A percentile compares a stretch with the other conserved stretches of the same genome.
Evolutionary conservation across 148 eudicot species (phyloP).

Genomic region (Pouteria glomerata): DNA sequence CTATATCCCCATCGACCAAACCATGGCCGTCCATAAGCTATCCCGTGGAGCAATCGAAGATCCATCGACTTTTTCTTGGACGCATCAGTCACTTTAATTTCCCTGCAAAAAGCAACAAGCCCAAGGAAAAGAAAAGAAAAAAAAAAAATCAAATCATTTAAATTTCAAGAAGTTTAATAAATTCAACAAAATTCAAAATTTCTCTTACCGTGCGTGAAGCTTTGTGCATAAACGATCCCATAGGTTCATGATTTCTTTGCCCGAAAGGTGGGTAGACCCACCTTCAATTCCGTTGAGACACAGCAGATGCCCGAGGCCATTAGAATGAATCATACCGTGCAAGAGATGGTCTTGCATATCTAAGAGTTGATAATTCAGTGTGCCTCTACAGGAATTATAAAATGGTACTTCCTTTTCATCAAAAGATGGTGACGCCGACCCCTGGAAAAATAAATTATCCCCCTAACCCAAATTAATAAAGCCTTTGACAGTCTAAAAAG

Average conservation of each 20-base stretch:
- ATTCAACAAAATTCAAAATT: background rate
- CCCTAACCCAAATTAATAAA: background rate
- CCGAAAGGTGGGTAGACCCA: constrained; percentile 57
- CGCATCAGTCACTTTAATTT: constrained; percentile 63
- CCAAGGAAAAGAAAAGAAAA: background rate
- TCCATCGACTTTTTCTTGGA: constrained; percentile 73
- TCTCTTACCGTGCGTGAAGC: constrained; percentile 57
- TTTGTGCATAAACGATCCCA: constrained; percentile 85
- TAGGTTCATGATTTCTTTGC: constrained; percentile 75
- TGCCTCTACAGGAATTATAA: constrained; percentile 78
- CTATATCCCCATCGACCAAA: constrained; percentile 86
- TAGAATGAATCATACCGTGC: constrained; percentile 83
- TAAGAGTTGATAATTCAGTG: constrained; percentile 38
- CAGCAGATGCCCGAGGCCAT: constrained; percentile 81
- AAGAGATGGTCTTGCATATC: constrained; percentile 63
- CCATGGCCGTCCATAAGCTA: constrained; percentile 81
- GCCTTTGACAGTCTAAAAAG: too few species aligned
- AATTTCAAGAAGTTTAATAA: background rate
- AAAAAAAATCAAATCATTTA: background rate
- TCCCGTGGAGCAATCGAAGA: constrained; percentile 66
- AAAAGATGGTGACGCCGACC: constrained; percentile 85
- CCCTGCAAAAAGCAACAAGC: constrained; percentile 46
- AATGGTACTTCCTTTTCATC: constrained; percentile 68
- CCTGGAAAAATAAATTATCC: constrained; percentile 34
- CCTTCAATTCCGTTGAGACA: constrained; percentile 79